A percentile compares a stretch with the other conserved stretches of the same genome.
Evolutionary conservation across 2,329 filamentous ascomycete species (phyloP).

Genomic region (Aspergillus niger): DNA sequence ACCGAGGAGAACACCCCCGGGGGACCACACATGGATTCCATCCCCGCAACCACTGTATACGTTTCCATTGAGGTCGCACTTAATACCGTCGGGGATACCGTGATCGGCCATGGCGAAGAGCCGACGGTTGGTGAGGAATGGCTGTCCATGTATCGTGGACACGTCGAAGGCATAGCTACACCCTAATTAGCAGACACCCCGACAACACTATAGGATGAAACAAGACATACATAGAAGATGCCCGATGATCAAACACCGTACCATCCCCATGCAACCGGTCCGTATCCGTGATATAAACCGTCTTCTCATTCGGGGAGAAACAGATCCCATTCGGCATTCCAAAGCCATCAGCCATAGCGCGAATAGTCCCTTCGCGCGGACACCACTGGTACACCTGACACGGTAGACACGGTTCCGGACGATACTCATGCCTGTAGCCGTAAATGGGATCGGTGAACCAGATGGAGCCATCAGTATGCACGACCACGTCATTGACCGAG

Average conservation of each 20-base stretch:
- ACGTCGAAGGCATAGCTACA: conserved; percentile 54
- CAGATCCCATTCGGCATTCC: conserved; percentile 47
- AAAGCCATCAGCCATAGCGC: conserved; percentile 44
- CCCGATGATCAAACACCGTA: conserved; percentile 14
- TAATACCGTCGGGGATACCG: conserved; percentile 52
- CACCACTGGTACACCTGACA: conserved; percentile 44
- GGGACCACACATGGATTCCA: conserved; percentile 57
- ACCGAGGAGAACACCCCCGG: conserved; percentile 53
- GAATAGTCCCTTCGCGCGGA: conserved; percentile 36
- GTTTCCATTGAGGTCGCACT: conserved; percentile 57
- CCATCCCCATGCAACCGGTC: conserved; percentile 32
- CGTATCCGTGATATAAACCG: conserved; percentile 46
- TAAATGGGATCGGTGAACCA: conserved; percentile 46
- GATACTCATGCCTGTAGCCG: conserved; percentile 37
- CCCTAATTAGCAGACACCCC: neutral
- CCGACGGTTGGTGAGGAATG: conserved; percentile 52
- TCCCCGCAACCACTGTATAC: conserved; percentile 59
- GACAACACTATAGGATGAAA: neutral
- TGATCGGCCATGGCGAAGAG: conserved; percentile 55
- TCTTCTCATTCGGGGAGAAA: conserved; percentile 44
- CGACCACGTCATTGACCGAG: conserved; percentile 43
- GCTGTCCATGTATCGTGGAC: conserved; percentile 31
- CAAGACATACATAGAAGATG: conserved; percentile 31
- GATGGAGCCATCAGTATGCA: conserved; percentile 37
- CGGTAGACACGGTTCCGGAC: conserved; percentile 37